Conservation (phyloP, 176 grass and related monocot genomes). For the Musa beccarii region DNA sequence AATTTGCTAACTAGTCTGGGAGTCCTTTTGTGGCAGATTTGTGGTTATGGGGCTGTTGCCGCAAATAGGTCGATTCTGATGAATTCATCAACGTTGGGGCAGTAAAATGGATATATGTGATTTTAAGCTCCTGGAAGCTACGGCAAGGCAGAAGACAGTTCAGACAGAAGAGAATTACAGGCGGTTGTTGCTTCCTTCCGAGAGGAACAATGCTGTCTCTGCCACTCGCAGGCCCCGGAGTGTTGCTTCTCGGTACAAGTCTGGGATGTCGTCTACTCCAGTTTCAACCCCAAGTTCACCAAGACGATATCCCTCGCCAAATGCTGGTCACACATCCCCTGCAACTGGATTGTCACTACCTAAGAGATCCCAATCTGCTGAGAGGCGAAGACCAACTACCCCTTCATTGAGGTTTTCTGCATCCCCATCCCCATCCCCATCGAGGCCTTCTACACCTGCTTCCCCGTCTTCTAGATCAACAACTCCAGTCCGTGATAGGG, state of each 20-base stretch:
- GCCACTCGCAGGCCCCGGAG: conserved; percentile 9
- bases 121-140: conserved; percentile 2
- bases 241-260: conserved; percentile 32
- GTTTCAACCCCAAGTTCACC: conserved; percentile 20
- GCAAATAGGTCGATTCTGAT: conserved; percentile 12
- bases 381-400: conserved; percentile 53
- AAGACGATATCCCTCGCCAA: conserved; percentile 53
- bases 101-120: conserved; percentile 39
- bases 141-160: conserved; percentile 23
- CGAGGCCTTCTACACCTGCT: conserved; percentile 40
- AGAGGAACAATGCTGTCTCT: conserved; percentile 54
- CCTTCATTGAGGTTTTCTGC: conserved; percentile 49
- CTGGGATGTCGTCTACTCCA: conserved; percentile 2
- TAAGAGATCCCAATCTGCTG: conserved; percentile 62
- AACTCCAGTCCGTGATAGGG: conserved; percentile 47
- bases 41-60: conserved; percentile 3
- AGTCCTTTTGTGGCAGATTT: conserved; percentile 24
- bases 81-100: conserved; percentile 34
- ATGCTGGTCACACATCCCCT: conserved; percentile 8
- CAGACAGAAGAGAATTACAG: conserved; percentile 36
- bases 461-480: conserved; percentile 58
- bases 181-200: conserved; percentile 51
- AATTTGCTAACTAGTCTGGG: not conserved
- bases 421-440: conserved; percentile 10
- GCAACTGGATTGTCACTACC: conserved; percentile 22